phyloP scores from a whole-genome alignment of 2,329 filamentous ascomycete species.

The Malbranchea zuffiana region DNA sequence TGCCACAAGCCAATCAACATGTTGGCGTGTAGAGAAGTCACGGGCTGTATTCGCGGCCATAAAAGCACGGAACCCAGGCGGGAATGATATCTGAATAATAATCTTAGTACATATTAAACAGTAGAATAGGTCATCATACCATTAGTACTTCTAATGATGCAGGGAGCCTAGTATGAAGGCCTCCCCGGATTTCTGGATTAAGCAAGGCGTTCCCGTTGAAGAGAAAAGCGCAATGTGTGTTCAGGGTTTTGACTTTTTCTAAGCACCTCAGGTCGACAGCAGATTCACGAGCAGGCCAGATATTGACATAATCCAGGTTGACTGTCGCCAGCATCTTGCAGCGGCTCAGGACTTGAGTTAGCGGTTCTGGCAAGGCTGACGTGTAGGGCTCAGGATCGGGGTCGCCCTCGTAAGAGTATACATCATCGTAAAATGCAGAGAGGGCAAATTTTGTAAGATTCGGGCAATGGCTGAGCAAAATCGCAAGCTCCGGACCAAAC shows the following conservation, averaged over 20 bases:
- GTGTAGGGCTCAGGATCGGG: neutral
- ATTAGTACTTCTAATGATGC: slow-evolving; percentile 1
- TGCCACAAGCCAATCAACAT: slow-evolving; percentile 1
- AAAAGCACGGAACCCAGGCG: no score
- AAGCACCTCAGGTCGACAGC: slow-evolving; percentile 1
- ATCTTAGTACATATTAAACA: neutral
- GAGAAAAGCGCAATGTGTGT: neutral
- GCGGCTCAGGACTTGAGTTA: neutral
- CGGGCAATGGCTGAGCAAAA: neutral
- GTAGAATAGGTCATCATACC: neutral
- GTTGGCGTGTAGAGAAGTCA: no score
- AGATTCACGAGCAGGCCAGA: no score
- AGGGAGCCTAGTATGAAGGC: neutral
- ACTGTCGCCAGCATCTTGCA: no score
- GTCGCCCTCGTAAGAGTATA: no score
- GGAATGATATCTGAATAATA: no score
- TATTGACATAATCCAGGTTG: neutral
- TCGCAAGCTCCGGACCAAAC: slow-evolving; percentile 1
- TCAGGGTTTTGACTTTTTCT: neutral
- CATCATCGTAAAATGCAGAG: no score
- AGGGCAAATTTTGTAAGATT: neutral
- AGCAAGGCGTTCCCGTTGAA: neutral
- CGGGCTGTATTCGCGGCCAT: no score
- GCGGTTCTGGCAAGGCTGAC: neutral
- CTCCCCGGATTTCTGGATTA: neutral